Base-by-base conservation (phyloP, 1,284 basidiomycete species). In the Phenoliferia sp. region DNA sequence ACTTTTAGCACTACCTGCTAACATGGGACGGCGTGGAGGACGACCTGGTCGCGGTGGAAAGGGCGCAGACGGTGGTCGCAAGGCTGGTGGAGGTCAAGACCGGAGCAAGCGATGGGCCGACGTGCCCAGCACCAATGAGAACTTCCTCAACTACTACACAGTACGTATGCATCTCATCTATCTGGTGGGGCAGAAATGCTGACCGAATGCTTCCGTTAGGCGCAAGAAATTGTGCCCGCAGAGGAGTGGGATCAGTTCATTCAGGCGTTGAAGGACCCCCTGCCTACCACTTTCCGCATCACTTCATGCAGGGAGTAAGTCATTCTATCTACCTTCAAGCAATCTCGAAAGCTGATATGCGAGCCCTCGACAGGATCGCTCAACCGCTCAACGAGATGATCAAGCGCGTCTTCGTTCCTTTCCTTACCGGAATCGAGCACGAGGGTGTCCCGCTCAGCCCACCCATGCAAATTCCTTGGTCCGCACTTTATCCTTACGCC, bases 241-340 rank as follows among this genome's bases (percentile, higher is more conserved):
- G 68, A 67, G 1, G 92, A 98, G 79, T 98, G 93, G 92, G 84
- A 87, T 3, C 63, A 74, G 0, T 92, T 97, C 74, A 80, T 95
- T 76, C 83, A 85, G 10, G 79, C 85, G 0, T 79, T 96, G 71
- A 84, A 86, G 58, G 81, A 83, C 35, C 90, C 91, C 44, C 81
- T 99, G 36, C 96, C 96, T 1, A 95, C 92, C 0, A 97, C 95
- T 0, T 99, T 99, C 80, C 85, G 96, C 55, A 88, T 99, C 29
- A 90, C 94, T 0, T 90, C 92, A 1, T 91, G 87, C 72, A 84
- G 92, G 78, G 85, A 89, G 92, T 94, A 77, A 76, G 87, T 84
- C 59, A 62, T 10, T 44, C 34, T 6, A 3, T 31, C 48, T 7
- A 16, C 22, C 12, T 54, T n/a, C 15, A 15, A 64, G 54, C 44